Evolutionary conservation across 441 rosid genomes (phyloP).

Genomic region (Manihot esculenta): DNA sequence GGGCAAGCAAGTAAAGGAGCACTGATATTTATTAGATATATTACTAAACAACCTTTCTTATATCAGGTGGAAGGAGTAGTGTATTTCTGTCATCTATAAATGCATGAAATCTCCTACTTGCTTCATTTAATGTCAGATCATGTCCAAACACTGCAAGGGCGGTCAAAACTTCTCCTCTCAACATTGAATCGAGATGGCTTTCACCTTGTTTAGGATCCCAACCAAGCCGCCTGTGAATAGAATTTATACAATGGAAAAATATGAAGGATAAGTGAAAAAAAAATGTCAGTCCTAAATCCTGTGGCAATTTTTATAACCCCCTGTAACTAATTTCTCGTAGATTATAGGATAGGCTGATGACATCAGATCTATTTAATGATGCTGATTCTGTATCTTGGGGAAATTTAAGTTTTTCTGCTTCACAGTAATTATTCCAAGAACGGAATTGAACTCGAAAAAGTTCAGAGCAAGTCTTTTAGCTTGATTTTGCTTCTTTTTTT

Average conservation of each 20-base stretch:
- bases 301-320: background rate
- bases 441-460: background rate
- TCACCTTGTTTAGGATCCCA: conserved; percentile 94
- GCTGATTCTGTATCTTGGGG: background rate
- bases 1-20: conserved; percentile 9
- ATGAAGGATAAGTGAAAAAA: background rate
- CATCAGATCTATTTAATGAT: background rate
- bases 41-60: conserved; percentile 59
- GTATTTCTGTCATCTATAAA: conserved; percentile 79
- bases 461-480: background rate
- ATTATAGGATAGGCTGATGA: background rate
- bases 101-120: conserved; percentile 64
- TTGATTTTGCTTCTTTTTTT: background rate
- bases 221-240: conserved; percentile 63
- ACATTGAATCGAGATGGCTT: conserved; percentile 87
- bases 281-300: too few species aligned
- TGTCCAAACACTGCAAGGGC: conserved; percentile 77
- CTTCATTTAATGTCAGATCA: conserved; percentile 70
- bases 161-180: conserved; percentile 85
- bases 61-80: conserved; percentile 82
- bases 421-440: background rate
- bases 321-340: background rate
- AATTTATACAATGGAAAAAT: conserved; percentile 13
- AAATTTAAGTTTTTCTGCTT: background rate
- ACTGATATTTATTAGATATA: background rate